Percentiles rank a stretch among this genome's conserved stretches.
phyloP scores from a whole-genome alignment of 176 grass and related monocot genomes.

The Pharus latifolius region DNA sequence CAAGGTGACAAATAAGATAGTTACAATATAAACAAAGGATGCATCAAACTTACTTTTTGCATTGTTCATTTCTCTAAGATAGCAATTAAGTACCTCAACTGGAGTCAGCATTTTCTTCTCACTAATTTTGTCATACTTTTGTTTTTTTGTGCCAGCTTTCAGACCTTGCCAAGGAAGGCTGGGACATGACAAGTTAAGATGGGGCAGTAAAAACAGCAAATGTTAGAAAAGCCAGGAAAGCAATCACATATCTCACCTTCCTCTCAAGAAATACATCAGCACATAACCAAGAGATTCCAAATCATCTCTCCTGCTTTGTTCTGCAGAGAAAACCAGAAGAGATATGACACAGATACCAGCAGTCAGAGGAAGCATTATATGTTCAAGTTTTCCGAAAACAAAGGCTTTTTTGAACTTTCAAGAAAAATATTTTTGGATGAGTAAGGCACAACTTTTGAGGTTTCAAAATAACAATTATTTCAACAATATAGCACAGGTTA shows the following conservation, averaged over 20 bases:
- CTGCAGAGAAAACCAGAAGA: conserved; percentile 26
- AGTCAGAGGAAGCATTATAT: neutral
- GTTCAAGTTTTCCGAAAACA: neutral
- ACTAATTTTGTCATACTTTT: conserved; percentile 92
- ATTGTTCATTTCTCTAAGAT: neutral
- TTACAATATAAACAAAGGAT: neutral
- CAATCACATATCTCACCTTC: conserved; percentile 49
- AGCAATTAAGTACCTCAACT: conserved; percentile 51
- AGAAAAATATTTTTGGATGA: neutral
- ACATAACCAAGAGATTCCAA: conserved; percentile 88
- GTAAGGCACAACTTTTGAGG: neutral
- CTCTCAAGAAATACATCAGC: conserved; percentile 84
- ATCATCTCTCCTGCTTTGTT: conserved; percentile 93
- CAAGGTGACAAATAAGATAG: neutral
- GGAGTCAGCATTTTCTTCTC: conserved; percentile 96
- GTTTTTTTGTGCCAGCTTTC: conserved; percentile 85
- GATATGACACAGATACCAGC: neutral
- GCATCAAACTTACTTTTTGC: neutral
- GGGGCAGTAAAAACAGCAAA: conserved; percentile 11
- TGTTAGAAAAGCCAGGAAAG: conserved; percentile 16
- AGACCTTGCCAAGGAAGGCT: conserved; percentile 89
- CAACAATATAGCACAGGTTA: neutral
- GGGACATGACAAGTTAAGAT: conserved; percentile 21
- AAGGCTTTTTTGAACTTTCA: neutral
- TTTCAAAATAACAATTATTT: conserved; percentile 8